Evolutionary conservation across 306 rosid species (phyloP).

Genomic region (Crataegus laevigata): DNA sequence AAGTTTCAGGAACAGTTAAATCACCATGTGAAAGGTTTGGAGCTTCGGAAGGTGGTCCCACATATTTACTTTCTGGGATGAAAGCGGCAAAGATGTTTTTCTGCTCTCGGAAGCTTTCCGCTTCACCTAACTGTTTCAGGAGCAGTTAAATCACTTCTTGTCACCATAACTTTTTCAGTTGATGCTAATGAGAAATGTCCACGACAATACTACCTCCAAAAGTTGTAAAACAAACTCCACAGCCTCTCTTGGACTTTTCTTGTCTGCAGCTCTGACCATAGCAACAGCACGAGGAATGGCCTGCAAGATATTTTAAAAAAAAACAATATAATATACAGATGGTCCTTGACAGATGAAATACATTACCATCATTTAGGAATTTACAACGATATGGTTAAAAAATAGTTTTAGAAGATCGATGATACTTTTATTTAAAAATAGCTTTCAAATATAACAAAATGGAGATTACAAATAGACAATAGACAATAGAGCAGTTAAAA

Average conservation of each 20-base stretch:
- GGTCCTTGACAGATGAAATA: background rate
- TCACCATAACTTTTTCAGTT: background rate
- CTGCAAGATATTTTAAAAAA: conserved; percentile 32
- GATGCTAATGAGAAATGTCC: background rate
- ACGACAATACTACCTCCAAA: conserved; percentile 51
- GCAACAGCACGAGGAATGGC: conserved; percentile 97
- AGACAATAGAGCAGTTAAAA: no score
- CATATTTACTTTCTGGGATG: conserved; percentile 55
- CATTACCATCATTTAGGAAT: background rate
- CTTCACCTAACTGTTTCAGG: no score
- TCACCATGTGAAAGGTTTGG: conserved; percentile 31
- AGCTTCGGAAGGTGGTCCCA: conserved; percentile 41
- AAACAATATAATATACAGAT: background rate
- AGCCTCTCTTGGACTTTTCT: conserved; percentile 97
- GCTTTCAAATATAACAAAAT: no score
- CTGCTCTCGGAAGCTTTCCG: conserved; percentile 59
- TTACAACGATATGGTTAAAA: no score
- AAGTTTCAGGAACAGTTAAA: conserved; percentile 14
- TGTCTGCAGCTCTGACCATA: conserved; percentile 71
- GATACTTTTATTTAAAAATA: no score
- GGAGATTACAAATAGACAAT: no score
- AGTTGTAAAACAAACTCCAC: conserved; percentile 90
- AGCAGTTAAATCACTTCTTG: no score
- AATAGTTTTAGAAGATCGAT: no score
- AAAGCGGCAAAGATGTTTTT: conserved; percentile 52